Evolutionary conservation across 163 green algal genomes (phyloP).

Genomic region (Volvox carteri): DNA sequence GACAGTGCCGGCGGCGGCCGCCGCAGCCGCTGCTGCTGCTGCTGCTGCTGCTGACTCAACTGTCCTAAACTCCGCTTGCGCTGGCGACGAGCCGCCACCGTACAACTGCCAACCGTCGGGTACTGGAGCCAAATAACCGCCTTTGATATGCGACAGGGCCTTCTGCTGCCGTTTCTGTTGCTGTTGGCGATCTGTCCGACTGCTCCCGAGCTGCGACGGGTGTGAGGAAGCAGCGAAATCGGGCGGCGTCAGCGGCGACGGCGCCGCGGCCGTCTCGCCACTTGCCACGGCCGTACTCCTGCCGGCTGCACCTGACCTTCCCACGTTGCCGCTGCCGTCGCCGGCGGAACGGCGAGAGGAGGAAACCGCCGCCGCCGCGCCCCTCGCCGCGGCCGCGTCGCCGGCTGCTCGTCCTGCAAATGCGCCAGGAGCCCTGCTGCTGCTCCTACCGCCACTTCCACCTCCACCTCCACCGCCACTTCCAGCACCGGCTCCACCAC

Average conservation of each 20-base stretch:
- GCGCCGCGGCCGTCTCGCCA: not conserved
- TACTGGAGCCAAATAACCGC: not conserved
- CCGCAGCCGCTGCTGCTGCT: not conserved
- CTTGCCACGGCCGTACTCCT: not conserved
- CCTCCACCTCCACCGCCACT: not conserved
- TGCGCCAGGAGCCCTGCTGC: not conserved
- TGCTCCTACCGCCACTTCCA: not conserved
- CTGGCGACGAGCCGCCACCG: not conserved
- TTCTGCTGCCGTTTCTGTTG: not conserved
- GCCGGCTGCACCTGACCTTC: not conserved
- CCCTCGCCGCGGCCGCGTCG: not conserved
- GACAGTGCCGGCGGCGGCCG: not conserved
- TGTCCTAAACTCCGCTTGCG: not conserved
- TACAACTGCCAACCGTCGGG: slow-evolving; percentile 7
- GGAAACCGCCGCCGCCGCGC: not conserved
- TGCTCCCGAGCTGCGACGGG: too few species aligned
- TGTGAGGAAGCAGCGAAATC: not conserved
- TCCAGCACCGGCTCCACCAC: not conserved
- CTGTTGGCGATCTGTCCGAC: not conserved
- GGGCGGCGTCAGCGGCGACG: not conserved
- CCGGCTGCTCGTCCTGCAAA: too few species aligned
- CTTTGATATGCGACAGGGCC: not conserved
- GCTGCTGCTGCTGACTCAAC: not conserved
- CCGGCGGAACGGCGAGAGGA: not conserved
- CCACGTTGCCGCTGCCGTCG: not conserved